phyloP scores from a whole-genome alignment of 2,329 filamentous ascomycete genomes.

The Aspergillus tamarii region DNA sequence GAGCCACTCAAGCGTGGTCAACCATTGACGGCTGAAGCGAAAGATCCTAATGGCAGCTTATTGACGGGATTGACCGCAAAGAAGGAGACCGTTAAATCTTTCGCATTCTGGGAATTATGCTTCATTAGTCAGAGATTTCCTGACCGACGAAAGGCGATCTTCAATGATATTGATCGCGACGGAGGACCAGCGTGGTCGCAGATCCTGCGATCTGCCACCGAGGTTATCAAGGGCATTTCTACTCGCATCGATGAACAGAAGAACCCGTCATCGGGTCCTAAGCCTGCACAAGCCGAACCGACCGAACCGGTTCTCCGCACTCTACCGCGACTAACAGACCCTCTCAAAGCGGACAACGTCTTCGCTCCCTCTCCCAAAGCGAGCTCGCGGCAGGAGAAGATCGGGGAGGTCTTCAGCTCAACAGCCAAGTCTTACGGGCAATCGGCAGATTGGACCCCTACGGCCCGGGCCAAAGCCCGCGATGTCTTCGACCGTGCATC shows the following conservation, averaged over 20 bases:
- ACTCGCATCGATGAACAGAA: slow-evolving; percentile 67
- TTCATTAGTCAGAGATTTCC: slow-evolving; percentile 76
- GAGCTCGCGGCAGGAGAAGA: slow-evolving; percentile 37
- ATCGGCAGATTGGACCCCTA: slow-evolving; percentile 48
- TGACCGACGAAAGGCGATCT: slow-evolving; percentile 78
- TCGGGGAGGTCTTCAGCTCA: slow-evolving; percentile 47
- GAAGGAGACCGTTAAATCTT: slow-evolving; percentile 75
- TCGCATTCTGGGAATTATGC: slow-evolving; percentile 89
- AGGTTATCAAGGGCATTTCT: slow-evolving; percentile 69
- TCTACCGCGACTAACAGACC: slow-evolving; percentile 55
- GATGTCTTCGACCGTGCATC: slow-evolving; percentile 44
- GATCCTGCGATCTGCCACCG: slow-evolving; percentile 70
- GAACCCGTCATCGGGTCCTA: slow-evolving; percentile 44
- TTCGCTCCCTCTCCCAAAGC: slow-evolving; percentile 46
- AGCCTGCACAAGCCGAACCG: slow-evolving; percentile 48
- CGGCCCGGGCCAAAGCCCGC: slow-evolving; percentile 41
- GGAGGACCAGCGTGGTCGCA: slow-evolving; percentile 83
- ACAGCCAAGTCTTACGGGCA: slow-evolving; percentile 52
- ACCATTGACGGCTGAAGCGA: slow-evolving; percentile 81
- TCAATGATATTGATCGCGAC: slow-evolving; percentile 81
- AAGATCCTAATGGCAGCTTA: slow-evolving; percentile 88
- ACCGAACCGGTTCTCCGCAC: slow-evolving; percentile 44
- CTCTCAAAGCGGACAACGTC: slow-evolving; percentile 53
- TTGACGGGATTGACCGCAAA: slow-evolving; percentile 82
- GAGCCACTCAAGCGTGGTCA: slow-evolving; percentile 82